phyloP scores from a whole-genome alignment of 371 early-diverging fungal species.

The Haplosporangium sp. region DNA sequence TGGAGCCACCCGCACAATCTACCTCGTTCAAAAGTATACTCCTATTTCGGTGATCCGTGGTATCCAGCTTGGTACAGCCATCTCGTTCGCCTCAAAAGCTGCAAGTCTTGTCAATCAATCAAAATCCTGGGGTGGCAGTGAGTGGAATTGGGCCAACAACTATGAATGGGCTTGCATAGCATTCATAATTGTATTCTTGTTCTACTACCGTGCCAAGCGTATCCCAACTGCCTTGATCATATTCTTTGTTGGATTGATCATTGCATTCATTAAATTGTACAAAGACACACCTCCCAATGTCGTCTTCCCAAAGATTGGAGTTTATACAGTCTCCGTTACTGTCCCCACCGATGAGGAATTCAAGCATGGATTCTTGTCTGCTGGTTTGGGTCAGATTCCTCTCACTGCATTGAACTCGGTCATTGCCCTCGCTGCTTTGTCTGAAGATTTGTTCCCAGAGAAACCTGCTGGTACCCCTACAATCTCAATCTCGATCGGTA shows the following conservation, averaged over 20 bases:
- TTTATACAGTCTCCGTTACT: slow-evolving; percentile 69
- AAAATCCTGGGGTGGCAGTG: slow-evolving; percentile 58
- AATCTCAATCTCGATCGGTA: slow-evolving; percentile 77
- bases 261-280: slow-evolving; percentile 67
- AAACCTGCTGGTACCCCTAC: slow-evolving; percentile 60
- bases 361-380: slow-evolving; percentile 77
- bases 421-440: slow-evolving; percentile 79
- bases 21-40: slow-evolving; percentile 76
- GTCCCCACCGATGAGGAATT: slow-evolving; percentile 78
- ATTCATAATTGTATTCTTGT: slow-evolving; percentile 74
- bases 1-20: slow-evolving; percentile 79
- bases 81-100: slow-evolving; percentile 81
- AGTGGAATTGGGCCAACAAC: slow-evolving; percentile 82
- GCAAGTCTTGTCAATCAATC: slow-evolving; percentile 63
- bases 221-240: slow-evolving; percentile 82
- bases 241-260: slow-evolving; percentile 78
- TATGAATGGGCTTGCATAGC: slow-evolving; percentile 76
- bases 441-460: slow-evolving; percentile 85
- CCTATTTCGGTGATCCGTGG: slow-evolving; percentile 87
- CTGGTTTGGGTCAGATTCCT: slow-evolving; percentile 88
- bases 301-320: slow-evolving; percentile 63
- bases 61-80: slow-evolving; percentile 89
- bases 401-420: slow-evolving; percentile 87
- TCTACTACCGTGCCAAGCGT: slow-evolving; percentile 70
- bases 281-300: slow-evolving; percentile 39